Evolutionary conservation across 1,139 yeast species (phyloP), one percentile per base, ranked within the genome.

Genomic region (Magnusiomyces suaveolens): DNA sequence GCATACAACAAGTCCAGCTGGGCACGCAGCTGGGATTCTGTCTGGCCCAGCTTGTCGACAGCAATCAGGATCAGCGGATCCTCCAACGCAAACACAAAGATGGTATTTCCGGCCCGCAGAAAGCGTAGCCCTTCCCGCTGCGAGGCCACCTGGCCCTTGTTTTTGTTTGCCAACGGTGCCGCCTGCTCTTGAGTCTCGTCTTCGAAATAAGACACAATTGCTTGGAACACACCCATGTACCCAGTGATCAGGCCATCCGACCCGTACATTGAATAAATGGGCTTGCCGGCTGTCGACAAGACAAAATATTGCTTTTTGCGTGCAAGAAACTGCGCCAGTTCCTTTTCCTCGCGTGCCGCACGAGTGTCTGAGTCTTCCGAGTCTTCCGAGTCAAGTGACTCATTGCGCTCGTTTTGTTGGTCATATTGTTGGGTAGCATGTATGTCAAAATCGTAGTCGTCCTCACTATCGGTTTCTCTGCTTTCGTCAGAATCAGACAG

Each of bases 271-370:
- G 95, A 80, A 68, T 84, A 92, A 6, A 92, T 86, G 1, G 96
- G 97, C 67, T 92, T 92, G 0, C 98, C 98, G 0, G 97, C 96
- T 1, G 83, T 72, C 0, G 96, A 88, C n/a, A 92, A 73, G 4
- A 92, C 81, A 60, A 89, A 82, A 63, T 86, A 88, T 55, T 86
- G 94, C 66, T 85, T 86, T 52, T 75, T 69, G 73, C 77, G 46
- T 61, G 59, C 55, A 72, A 77, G 63, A 81, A 82, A 52, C 57
- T 53, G 1, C n/a, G 62, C 62, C n/a, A 64, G 57, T 52, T 68
- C 67, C 8, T 57, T 56, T 14, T 52, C 51, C 18, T 59, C 60
- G 32, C 32, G 26, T 12, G 16, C 20, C 10, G 47, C 50, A 29
- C 57, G 54, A 20, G 32, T 24, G 12, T 29, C 36, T 29, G n/a